Percentiles rank a stretch among this genome's conserved stretches.
Conservation (phyloP, 2,329 filamentous ascomycete species). For the Monilinia fructigena region DNA sequence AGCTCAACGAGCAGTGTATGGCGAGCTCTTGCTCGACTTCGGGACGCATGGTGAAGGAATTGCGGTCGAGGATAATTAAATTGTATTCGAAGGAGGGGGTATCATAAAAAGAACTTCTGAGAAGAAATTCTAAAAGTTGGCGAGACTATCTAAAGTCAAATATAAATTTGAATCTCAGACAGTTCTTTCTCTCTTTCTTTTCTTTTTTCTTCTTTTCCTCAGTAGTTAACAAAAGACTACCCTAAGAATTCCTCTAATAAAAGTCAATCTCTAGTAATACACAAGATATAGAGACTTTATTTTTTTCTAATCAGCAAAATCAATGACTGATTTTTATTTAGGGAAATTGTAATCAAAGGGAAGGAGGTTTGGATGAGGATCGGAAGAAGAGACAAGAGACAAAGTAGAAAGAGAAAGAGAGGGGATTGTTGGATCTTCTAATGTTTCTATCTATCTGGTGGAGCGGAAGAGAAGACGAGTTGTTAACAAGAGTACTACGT, state of each 20-base stretch:
- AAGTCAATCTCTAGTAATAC: slow-evolving; percentile 12
- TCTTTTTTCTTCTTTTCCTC: too few relatives aligned
- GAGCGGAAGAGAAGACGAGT: slow-evolving; percentile 14
- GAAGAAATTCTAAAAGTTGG: slow-evolving; percentile 9
- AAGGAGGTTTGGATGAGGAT: background rate
- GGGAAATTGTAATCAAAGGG: slow-evolving; percentile 17
- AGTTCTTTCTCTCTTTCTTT: slow-evolving; percentile 2
- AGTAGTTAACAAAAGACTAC: slow-evolving; percentile 13
- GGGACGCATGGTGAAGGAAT: slow-evolving; percentile 73
- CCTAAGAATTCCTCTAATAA: slow-evolving; percentile 16
- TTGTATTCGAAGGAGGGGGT: slow-evolving; percentile 25
- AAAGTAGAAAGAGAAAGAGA: background rate
- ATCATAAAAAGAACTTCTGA: slow-evolving; percentile 23
- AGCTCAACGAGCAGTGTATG: slow-evolving; percentile 98
- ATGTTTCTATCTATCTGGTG: slow-evolving; percentile 5
- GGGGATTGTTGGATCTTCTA: slow-evolving; percentile 6
- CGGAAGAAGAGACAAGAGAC: background rate
- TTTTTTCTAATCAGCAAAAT: slow-evolving; percentile 13
- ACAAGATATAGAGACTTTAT: slow-evolving; percentile 15
- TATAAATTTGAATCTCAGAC: slow-evolving; percentile 11
- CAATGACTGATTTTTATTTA: slow-evolving; percentile 6
- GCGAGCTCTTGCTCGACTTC: slow-evolving; percentile 99
- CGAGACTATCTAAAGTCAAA: slow-evolving; percentile 10
- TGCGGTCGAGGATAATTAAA: slow-evolving; percentile 32
- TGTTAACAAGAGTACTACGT: background rate